phyloP scores from a whole-genome alignment of 2,329 filamentous ascomycete species.

The Scedosporium minutisporum region DNA sequence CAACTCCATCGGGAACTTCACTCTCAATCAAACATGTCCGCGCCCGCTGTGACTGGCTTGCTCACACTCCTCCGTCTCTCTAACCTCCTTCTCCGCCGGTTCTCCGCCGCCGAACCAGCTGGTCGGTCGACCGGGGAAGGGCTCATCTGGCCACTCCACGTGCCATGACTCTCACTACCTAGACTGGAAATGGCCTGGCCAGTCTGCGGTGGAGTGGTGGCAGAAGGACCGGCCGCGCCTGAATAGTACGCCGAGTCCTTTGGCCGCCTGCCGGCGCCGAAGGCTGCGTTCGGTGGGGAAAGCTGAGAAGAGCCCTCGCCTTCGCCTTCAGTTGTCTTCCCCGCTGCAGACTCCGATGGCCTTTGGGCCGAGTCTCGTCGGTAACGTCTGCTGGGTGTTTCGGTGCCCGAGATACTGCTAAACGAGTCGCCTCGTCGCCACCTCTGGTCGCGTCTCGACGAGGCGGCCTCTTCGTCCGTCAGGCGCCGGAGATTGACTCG shows the following conservation, averaged over 20 bases:
- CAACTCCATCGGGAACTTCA: background rate
- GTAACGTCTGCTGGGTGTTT: conserved; percentile 43
- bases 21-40: conserved; percentile 28
- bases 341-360: conserved; percentile 35
- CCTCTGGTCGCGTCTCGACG: conserved; percentile 23
- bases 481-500: conserved; percentile 51
- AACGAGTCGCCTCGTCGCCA: conserved; percentile 38
- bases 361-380: conserved; percentile 42
- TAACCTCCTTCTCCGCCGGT: conserved; percentile 43
- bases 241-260: conserved; percentile 57
- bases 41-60: conserved; percentile 18
- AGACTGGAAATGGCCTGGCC: conserved; percentile 36
- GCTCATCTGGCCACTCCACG: conserved; percentile 41
- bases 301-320: conserved; percentile 24
- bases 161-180: conserved; percentile 39
- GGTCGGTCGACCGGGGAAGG: conserved; percentile 30
- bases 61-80: conserved; percentile 39
- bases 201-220: conserved; percentile 24
- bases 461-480: conserved; percentile 49
- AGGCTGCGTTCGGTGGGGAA: conserved; percentile 47
- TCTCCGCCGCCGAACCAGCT: conserved; percentile 33
- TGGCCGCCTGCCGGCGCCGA: conserved; percentile 36
- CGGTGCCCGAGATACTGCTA: conserved; percentile 48
- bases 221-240: conserved; percentile 32
- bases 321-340: conserved; percentile 32